Conservation (phyloP, 805 yeast genomes). For the Candida taoyuanica region DNA sequence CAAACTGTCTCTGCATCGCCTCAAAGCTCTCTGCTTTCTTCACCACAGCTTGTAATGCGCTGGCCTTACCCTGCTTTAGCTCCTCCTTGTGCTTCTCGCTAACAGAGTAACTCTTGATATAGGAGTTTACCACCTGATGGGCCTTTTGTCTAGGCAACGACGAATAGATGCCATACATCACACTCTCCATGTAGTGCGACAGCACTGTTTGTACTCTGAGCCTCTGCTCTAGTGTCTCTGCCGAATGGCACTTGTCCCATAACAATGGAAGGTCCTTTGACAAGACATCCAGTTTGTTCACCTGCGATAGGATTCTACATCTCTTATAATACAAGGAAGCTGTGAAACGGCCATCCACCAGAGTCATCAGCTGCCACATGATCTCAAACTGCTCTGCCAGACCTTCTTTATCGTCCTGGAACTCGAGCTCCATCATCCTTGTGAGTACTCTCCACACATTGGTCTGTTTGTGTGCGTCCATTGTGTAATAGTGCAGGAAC, state of each 20-base stretch:
- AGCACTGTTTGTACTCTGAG: slow-evolving; percentile 13
- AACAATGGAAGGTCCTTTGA: slow-evolving; percentile 15
- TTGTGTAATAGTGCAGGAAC: slow-evolving; percentile 14
- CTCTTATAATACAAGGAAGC: slow-evolving; percentile 13
- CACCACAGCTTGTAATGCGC: slow-evolving; percentile 2
- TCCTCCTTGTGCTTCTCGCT: slow-evolving; percentile 3
- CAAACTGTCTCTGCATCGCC: slow-evolving; percentile 26
- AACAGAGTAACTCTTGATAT: slow-evolving; percentile 9
- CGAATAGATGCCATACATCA: slow-evolving; percentile 7
- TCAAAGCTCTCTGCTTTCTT: slow-evolving; percentile 16
- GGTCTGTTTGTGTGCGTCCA: slow-evolving; percentile 4
- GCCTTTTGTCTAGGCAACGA: slow-evolving; percentile 7
- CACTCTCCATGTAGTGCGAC: slow-evolving; percentile 10
- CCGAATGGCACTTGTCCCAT: slow-evolving; percentile 3
- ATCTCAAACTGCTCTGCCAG: slow-evolving; percentile 8
- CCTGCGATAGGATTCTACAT: slow-evolving; percentile 7
- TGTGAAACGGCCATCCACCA: slow-evolving; percentile 8
- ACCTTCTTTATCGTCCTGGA: slow-evolving; percentile 1
- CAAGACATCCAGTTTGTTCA: slow-evolving; percentile 7
- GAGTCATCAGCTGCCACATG: slow-evolving; percentile 18
- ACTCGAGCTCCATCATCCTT: slow-evolving; percentile 8
- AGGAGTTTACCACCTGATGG: slow-evolving; percentile 1
- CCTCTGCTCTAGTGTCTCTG: slow-evolving; percentile 1
- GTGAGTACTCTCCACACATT: slow-evolving; percentile 19
- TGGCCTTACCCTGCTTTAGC: background rate